Evolutionary conservation across 2,329 filamentous ascomycete species (phyloP).

Genomic region (Diaporthe destruens): DNA sequence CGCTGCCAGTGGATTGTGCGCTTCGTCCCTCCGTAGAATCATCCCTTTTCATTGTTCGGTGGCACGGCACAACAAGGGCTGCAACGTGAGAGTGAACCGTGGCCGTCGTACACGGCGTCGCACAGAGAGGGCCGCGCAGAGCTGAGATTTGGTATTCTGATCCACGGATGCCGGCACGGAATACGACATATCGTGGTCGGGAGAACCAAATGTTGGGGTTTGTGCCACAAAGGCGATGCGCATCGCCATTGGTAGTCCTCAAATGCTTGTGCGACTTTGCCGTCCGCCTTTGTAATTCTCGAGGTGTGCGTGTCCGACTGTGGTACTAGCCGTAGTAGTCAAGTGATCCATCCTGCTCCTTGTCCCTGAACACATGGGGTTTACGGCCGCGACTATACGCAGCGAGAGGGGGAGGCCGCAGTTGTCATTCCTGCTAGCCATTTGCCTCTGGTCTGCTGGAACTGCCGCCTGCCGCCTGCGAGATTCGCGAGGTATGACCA

Average conservation of each 20-base stretch:
- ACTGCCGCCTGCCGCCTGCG: constrained; percentile 46
- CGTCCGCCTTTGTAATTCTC: constrained; percentile 26
- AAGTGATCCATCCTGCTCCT: constrained; percentile 36
- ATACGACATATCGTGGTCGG: constrained; percentile 39
- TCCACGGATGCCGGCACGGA: constrained; percentile 41
- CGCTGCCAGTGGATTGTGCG: constrained; percentile 24
- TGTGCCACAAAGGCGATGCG: constrained; percentile 23
- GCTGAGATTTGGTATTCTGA: constrained; percentile 36
- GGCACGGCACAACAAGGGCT: constrained; percentile 25
- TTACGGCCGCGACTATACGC: constrained; percentile 33
- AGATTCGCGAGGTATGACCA: constrained; percentile 55
- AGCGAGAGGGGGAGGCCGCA: background rate
- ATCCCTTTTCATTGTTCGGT: constrained; percentile 27
- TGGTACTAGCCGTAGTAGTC: constrained; percentile 25
- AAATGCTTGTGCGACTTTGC: constrained; percentile 28
- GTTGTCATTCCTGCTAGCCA: constrained; percentile 14
- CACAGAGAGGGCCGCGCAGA: constrained; percentile 25
- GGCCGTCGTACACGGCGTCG: constrained; percentile 14
- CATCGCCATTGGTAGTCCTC: background rate
- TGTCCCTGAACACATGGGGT: constrained; percentile 12
- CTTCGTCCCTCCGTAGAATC: constrained; percentile 24
- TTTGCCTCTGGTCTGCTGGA: constrained; percentile 36
- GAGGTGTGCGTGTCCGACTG: constrained; percentile 35
- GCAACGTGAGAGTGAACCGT: constrained; percentile 9
- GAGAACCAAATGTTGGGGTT: constrained; percentile 38